phyloP scores from a whole-genome alignment of 1,139 yeast genomes.

The Suhomyces coccinellae region DNA sequence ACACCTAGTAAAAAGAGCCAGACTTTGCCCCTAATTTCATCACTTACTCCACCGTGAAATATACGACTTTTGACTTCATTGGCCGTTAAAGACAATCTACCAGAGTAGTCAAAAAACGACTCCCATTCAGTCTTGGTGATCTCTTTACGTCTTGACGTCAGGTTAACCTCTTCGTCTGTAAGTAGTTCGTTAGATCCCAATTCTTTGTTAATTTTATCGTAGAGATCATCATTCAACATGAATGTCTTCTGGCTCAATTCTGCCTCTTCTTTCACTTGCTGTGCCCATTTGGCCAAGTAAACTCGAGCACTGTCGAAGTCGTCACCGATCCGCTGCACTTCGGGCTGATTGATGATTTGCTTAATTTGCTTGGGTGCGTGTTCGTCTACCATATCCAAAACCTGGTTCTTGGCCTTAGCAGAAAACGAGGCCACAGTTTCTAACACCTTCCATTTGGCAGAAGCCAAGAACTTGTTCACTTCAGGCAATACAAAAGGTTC shows the following conservation, averaged over 20 bases:
- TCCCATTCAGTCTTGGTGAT: slow-evolving; percentile 78
- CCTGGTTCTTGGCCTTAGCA: slow-evolving; percentile 62
- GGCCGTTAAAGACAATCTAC: slow-evolving; percentile 69
- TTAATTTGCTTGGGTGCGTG: slow-evolving; percentile 67
- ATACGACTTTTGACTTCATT: slow-evolving; percentile 77
- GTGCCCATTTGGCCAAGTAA: slow-evolving; percentile 95
- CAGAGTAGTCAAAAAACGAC: slow-evolving; percentile 75
- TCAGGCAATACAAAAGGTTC: slow-evolving; percentile 36
- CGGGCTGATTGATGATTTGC: slow-evolving; percentile 70
- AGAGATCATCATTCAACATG: slow-evolving; percentile 61
- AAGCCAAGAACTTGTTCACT: slow-evolving; percentile 53
- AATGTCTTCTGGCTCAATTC: slow-evolving; percentile 65
- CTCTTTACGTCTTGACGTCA: slow-evolving; percentile 64
- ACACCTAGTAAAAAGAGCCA: slow-evolving; percentile 87
- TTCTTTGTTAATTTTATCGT: slow-evolving; percentile 62
- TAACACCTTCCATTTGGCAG: slow-evolving; percentile 82
- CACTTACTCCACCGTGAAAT: slow-evolving; percentile 85
- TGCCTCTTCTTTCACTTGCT: slow-evolving; percentile 91
- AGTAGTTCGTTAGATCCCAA: slow-evolving; percentile 63
- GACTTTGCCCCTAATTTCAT: slow-evolving; percentile 62
- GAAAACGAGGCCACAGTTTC: slow-evolving; percentile 85
- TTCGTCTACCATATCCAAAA: slow-evolving; percentile 59
- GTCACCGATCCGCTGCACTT: slow-evolving; percentile 75
- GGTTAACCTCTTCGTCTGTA: slow-evolving; percentile 59
- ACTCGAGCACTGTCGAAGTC: slow-evolving; percentile 93